A percentile compares a stretch with the other conserved stretches of the same genome.
Evolutionary conservation across 495 filamentous ascomycete genomes (phyloP).

Genomic region (Penicillium coprophilum): DNA sequence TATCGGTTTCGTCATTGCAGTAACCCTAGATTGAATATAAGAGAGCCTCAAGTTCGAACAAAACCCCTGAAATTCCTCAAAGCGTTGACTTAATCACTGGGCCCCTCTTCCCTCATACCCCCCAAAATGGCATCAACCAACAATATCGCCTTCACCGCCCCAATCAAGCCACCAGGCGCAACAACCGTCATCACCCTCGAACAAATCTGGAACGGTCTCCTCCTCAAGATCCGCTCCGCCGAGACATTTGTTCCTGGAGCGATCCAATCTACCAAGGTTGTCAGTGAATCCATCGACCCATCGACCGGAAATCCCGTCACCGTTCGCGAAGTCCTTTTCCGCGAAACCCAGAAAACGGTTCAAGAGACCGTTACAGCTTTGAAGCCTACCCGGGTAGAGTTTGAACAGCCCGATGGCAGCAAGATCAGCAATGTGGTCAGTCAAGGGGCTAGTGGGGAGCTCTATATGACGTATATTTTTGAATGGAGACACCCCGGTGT

Average conservation of each 20-base stretch:
- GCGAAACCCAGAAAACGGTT: slow-evolving; percentile 22
- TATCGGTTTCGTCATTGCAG: slow-evolving; percentile 4
- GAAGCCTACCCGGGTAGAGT: slow-evolving; percentile 31
- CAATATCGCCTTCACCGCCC: slow-evolving; percentile 50
- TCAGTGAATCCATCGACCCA: slow-evolving; percentile 35
- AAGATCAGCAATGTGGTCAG: slow-evolving; percentile 52
- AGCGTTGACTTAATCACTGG: background rate
- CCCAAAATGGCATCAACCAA: slow-evolving; percentile 31
- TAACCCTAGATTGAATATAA: background rate
- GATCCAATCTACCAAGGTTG: slow-evolving; percentile 43
- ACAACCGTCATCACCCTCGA: slow-evolving; percentile 40
- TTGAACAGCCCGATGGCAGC: slow-evolving; percentile 34
- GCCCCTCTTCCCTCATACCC: background rate
- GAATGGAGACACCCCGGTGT: slow-evolving; percentile 48
- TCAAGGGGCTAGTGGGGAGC: slow-evolving; percentile 41
- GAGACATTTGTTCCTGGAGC: slow-evolving; percentile 51
- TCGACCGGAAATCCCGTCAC: slow-evolving; percentile 29
- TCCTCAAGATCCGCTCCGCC: slow-evolving; percentile 50
- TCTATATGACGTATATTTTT: slow-evolving; percentile 57
- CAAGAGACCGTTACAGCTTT: slow-evolving; percentile 31
- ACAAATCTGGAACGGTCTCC: slow-evolving; percentile 54
- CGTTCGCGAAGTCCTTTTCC: slow-evolving; percentile 28
- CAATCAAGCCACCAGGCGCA: slow-evolving; percentile 49
- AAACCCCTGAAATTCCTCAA: background rate
- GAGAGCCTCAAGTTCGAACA: background rate